phyloP scores from a whole-genome alignment of 108 stramenopile genomes.

The Cyclotella kingstonii region DNA sequence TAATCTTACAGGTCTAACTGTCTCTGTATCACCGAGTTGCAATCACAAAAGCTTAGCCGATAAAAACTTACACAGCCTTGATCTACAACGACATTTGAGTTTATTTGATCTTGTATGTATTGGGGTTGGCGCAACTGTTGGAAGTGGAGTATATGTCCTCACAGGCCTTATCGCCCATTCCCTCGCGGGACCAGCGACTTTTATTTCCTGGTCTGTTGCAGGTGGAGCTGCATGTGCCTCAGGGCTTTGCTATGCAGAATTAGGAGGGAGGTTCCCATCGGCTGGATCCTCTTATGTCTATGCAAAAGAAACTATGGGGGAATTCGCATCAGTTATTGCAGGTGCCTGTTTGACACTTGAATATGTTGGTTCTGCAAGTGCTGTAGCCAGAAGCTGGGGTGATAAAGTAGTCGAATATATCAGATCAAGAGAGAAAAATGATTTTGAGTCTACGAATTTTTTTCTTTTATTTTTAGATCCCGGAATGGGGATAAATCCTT shows the following conservation, averaged over 20 bases:
- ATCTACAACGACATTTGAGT: conserved; percentile 35
- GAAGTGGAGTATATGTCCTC: conserved; percentile 60
- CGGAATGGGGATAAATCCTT: too few species aligned
- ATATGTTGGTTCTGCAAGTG: conserved; percentile 49
- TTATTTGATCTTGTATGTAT: conserved; percentile 58
- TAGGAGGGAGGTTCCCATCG: conserved; percentile 48
- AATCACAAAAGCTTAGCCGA: not conserved
- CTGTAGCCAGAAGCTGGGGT: conserved; percentile 75
- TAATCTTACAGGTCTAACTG: too few species aligned
- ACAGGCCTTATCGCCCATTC: conserved; percentile 51
- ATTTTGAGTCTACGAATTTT: too few species aligned
- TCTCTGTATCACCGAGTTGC: too few species aligned
- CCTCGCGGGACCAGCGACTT: conserved; percentile 55
- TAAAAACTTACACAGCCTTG: not conserved
- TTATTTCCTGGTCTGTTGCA: conserved; percentile 54
- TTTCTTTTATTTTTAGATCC: too few species aligned
- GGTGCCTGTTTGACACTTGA: conserved; percentile 64
- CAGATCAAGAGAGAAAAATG: conserved; percentile 5
- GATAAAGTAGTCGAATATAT: conserved; percentile 68
- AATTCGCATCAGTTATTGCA: conserved; percentile 61
- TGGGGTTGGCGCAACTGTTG: conserved; percentile 49
- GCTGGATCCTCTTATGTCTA: conserved; percentile 50
- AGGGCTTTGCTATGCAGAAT: conserved; percentile 71
- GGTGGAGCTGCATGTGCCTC: conserved; percentile 55
- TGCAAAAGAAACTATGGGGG: conserved; percentile 49